Percentiles rank a stretch among this genome's conserved stretches.
These are phyloP conservation scores for Neurospora sp. DNA, from an alignment of 2,329 filamentous ascomycete species.

Conservation along the genomic window DNA sequence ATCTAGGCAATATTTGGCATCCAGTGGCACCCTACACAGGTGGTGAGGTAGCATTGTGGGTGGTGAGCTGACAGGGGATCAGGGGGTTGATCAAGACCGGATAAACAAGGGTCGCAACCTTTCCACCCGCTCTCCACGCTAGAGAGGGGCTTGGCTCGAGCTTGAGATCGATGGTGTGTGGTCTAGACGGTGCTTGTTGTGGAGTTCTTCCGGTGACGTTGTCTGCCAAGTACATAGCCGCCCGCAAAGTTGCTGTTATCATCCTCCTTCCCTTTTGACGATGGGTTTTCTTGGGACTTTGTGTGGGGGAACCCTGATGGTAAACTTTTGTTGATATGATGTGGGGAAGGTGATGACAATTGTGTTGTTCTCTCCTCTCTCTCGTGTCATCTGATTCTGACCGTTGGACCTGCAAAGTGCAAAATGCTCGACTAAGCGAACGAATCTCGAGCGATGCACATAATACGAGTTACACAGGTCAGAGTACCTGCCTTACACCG, in stretches of 20 bases:
- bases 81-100: not conserved
- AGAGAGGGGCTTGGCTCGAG: not conserved
- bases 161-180: not conserved
- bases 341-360: not conserved
- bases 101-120: not conserved
- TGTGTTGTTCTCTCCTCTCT: not conserved
- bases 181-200: not conserved
- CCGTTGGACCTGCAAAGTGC: not conserved
- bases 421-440: not conserved
- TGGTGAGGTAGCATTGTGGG: not conserved
- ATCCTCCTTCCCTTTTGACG: not conserved
- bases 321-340: not conserved
- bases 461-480: not conserved
- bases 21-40: not conserved
- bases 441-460: not conserved
- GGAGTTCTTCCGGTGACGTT: not conserved
- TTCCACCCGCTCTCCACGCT: not conserved
- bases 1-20: not conserved
- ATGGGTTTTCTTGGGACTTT: not conserved
- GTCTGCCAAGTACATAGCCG: not conserved
- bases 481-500: not conserved
- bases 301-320: not conserved
- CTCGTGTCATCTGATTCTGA: not conserved
- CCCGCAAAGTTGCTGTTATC: not conserved
- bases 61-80: not conserved